Conservation (phyloP, 345 rosid species). For the Linum trigynum region DNA sequence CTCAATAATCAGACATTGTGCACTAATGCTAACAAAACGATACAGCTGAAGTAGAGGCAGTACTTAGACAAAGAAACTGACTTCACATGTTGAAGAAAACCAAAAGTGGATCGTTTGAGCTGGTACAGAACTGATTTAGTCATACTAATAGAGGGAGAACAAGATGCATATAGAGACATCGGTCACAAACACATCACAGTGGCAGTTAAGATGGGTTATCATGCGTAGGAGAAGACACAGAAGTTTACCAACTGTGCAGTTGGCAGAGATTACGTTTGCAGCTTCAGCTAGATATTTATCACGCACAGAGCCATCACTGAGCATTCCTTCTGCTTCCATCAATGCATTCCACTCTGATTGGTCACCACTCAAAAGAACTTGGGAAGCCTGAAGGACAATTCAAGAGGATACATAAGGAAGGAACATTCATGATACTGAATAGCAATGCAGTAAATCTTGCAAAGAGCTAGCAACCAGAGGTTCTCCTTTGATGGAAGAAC, state of each 20-base stretch:
- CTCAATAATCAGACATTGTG: too few species aligned
- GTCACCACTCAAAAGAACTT: constrained; percentile 48
- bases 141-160: not conserved
- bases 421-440: not conserved
- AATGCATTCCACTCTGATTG: constrained; percentile 37
- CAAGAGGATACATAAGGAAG: not conserved
- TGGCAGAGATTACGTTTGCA: constrained; percentile 36
- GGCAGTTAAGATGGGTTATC: not conserved
- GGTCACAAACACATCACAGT: not conserved
- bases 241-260: constrained; percentile 39
- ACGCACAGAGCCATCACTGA: constrained; percentile 36
- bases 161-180: not conserved
- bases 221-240: not conserved
- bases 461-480: too few species aligned
- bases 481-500: too few species aligned
- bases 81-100: too few species aligned
- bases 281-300: constrained; percentile 55
- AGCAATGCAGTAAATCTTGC: too few species aligned
- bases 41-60: too few species aligned
- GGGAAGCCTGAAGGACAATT: constrained; percentile 48
- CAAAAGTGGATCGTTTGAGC: too few species aligned
- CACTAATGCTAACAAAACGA: too few species aligned
- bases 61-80: too few species aligned
- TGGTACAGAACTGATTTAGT: not conserved
- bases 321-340: constrained; percentile 44